A percentile compares a stretch with the other conserved stretches of the same genome.
phyloP scores from a whole-genome alignment of 2,329 filamentous ascomycete species.

The Cercospora sp. region DNA sequence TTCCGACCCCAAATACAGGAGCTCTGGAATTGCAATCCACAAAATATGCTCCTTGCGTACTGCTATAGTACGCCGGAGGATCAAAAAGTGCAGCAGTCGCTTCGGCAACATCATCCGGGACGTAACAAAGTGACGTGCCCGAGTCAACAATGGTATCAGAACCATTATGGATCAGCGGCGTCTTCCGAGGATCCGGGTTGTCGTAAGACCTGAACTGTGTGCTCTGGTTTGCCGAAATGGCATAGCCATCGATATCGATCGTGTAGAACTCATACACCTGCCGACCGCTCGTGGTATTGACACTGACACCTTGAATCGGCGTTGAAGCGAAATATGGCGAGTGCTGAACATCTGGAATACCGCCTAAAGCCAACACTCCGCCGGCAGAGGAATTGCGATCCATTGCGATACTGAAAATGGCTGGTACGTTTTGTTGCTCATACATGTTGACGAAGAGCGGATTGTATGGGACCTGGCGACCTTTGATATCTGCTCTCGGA shows the following conservation, averaged over 20 bases:
- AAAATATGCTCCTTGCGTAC: slow-evolving; percentile 37
- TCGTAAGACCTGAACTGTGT: slow-evolving; percentile 32
- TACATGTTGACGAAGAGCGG: slow-evolving; percentile 56
- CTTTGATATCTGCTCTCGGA: slow-evolving; percentile 27
- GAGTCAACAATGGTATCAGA: slow-evolving; percentile 50
- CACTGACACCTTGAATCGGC: slow-evolving; percentile 39
- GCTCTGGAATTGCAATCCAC: slow-evolving; percentile 47
- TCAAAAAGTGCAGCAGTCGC: slow-evolving; percentile 46
- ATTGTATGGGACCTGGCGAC: slow-evolving; percentile 44
- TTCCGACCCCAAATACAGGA: slow-evolving; percentile 46
- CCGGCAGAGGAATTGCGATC: slow-evolving; percentile 38
- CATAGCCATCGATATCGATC: slow-evolving; percentile 40
- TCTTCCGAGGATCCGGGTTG: slow-evolving; percentile 27
- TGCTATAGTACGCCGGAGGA: slow-evolving; percentile 44
- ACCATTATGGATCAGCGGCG: slow-evolving; percentile 29
- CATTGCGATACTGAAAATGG: slow-evolving; percentile 54
- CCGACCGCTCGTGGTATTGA: slow-evolving; percentile 32
- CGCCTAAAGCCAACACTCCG: slow-evolving; percentile 53
- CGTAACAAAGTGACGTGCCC: slow-evolving; percentile 46
- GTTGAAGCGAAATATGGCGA: slow-evolving; percentile 39
- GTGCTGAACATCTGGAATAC: slow-evolving; percentile 49
- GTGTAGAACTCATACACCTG: slow-evolving; percentile 45
- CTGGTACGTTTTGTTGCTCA: slow-evolving; percentile 45
- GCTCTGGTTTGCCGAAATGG: slow-evolving; percentile 26
- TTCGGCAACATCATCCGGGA: slow-evolving; percentile 42